These are phyloP conservation scores for Vachellia pachyceras DNA, from an alignment of 306 rosid genomes.

Conservation along the genomic window DNA sequence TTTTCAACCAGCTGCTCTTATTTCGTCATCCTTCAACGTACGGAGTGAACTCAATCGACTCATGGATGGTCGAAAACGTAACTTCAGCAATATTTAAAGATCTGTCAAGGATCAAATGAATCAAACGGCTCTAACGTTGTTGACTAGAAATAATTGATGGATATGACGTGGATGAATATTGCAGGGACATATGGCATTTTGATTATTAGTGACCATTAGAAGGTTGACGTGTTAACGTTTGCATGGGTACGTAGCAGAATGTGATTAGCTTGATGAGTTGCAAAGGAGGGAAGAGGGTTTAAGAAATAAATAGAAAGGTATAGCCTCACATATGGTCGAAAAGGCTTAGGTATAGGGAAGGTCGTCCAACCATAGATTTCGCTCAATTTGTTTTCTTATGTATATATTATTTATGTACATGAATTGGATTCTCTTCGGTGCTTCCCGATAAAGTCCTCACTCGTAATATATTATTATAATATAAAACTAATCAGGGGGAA, in stretches of 20 bases:
- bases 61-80: too few relatives aligned
- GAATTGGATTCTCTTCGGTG: slow-evolving; percentile 72
- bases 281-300: slow-evolving; percentile 30
- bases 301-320: slow-evolving; percentile 28
- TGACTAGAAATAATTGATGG: not conserved
- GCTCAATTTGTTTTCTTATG: not conserved
- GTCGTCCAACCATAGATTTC: not conserved
- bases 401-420: too few relatives aligned
- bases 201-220: not conserved
- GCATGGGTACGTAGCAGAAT: slow-evolving; percentile 60
- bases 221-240: slow-evolving; percentile 49
- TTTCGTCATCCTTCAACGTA: too few relatives aligned
- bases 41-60: too few relatives aligned
- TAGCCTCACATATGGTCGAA: slow-evolving; percentile 67
- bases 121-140: too few relatives aligned
- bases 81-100: too few relatives aligned
- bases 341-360: slow-evolving; percentile 37
- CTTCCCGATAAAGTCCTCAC: slow-evolving; percentile 48
- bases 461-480: not conserved
- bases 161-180: not conserved
- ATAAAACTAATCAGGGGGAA: not conserved
- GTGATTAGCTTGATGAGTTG: slow-evolving; percentile 26
- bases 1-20: not conserved
- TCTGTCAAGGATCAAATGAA: too few relatives aligned
- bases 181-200: not conserved